Evolutionary conservation across 176 grass and related monocot genomes (phyloP).

Genomic region (Urochloa ruziziensis): DNA sequence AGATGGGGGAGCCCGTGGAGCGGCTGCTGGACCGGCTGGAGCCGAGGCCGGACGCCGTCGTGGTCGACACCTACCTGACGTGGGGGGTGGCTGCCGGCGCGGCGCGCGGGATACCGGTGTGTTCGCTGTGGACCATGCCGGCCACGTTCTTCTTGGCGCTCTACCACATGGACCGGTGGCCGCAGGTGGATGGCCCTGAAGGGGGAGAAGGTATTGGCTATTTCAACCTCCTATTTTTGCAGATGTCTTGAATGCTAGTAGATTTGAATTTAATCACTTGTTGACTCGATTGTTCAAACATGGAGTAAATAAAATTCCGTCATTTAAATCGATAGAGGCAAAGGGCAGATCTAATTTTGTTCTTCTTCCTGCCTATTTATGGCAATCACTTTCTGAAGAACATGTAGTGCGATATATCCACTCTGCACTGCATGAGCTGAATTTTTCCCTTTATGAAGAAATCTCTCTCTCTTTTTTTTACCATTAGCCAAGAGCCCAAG

Average conservation of each 20-base stretch:
- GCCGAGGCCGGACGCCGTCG: constrained; percentile 25
- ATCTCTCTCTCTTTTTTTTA: not conserved
- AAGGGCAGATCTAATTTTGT: not conserved
- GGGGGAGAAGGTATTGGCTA: constrained; percentile 32
- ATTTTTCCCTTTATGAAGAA: not conserved
- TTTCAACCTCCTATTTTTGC: not conserved
- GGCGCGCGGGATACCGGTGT: constrained; percentile 49
- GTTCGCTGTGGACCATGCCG: constrained; percentile 55
- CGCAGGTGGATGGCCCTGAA: not conserved
- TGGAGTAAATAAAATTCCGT: not conserved
- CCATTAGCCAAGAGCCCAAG: not conserved
- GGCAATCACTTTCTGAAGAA: not conserved
- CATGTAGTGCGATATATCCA: not conserved
- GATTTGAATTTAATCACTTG: not conserved
- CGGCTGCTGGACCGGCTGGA: constrained; percentile 41
- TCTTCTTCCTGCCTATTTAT: not conserved
- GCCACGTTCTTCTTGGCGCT: constrained; percentile 51
- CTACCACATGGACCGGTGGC: constrained; percentile 41
- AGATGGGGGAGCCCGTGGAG: constrained; percentile 51
- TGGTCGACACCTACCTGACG: constrained; percentile 52
- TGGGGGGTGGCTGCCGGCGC: constrained; percentile 51
- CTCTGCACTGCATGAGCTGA: not conserved
- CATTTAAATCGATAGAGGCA: not conserved
- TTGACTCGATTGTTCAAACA: not conserved
- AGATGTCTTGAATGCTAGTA: not conserved